phyloP scores from a whole-genome alignment of 169 alveolate genomes.

The Cryptosporidium canis region DNA sequence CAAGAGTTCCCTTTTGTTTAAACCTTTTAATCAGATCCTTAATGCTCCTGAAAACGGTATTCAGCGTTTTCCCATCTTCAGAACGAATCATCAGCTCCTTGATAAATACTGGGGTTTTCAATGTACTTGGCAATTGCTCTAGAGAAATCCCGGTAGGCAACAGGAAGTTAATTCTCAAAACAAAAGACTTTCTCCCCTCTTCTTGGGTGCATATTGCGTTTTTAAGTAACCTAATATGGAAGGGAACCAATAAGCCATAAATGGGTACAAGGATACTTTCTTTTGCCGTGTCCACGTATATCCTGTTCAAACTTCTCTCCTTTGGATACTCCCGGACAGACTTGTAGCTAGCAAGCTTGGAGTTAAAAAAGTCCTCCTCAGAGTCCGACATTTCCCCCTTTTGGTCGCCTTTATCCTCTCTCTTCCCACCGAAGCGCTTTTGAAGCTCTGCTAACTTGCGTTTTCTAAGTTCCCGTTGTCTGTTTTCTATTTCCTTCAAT shows the following conservation, averaged over 20 bases:
- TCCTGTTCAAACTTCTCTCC: conserved; percentile 78
- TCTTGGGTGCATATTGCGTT: conserved; percentile 90
- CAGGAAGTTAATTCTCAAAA: conserved; percentile 91
- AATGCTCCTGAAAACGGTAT: conserved; percentile 84
- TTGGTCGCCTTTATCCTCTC: conserved; percentile 72
- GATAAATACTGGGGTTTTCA: conserved; percentile 88
- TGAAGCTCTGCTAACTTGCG: conserved; percentile 82
- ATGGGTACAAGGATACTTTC: conserved; percentile 84
- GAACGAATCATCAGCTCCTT: conserved; percentile 93
- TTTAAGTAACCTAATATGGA: conserved; percentile 85
- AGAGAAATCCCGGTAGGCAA: conserved; percentile 91
- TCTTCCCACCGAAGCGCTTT: conserved; percentile 74
- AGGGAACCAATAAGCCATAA: conserved; percentile 82
- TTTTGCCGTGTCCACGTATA: conserved; percentile 79
- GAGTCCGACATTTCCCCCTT: conserved; percentile 75
- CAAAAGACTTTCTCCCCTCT: conserved; percentile 84
- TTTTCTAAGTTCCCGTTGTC: conserved; percentile 79
- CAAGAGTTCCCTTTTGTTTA: conserved; percentile 91
- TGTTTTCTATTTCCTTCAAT: conserved; percentile 73
- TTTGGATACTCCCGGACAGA: conserved; percentile 80
- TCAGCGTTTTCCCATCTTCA: conserved; percentile 83
- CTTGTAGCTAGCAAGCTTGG: conserved; percentile 78
- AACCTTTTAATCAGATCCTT: conserved; percentile 93
- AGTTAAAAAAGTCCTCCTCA: conserved; percentile 78
- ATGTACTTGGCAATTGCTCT: conserved; percentile 82